Percentiles rank a stretch among this genome's conserved stretches.
phyloP scores from a whole-genome alignment of 2,329 filamentous ascomycete genomes.

The Verticillium klebahnii region DNA sequence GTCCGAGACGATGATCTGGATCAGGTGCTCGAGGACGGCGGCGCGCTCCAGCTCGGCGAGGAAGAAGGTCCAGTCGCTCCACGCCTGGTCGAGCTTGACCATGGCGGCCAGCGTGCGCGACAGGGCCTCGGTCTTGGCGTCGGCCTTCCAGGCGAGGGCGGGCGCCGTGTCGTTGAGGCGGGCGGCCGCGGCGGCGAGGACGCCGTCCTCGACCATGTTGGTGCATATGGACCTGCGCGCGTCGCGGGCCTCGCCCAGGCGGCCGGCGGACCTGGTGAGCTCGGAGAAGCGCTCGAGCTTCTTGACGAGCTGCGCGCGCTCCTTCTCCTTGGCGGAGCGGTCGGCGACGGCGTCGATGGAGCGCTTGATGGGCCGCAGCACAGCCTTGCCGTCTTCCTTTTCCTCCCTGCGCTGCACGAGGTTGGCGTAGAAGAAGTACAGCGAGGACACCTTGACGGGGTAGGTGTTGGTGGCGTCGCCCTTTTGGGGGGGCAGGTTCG shows the following conservation, averaged over 20 bases:
- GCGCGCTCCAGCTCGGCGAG: constrained; percentile 47
- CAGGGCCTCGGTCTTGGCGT: constrained; percentile 45
- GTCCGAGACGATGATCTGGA: constrained; percentile 42
- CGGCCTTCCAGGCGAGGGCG: constrained; percentile 46
- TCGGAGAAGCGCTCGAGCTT: constrained; percentile 67
- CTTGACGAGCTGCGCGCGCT: constrained; percentile 52
- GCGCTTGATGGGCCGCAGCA: constrained; percentile 54
- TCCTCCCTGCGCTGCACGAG: constrained; percentile 16
- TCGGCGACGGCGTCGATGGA: constrained; percentile 60
- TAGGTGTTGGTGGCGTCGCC: constrained; percentile 35
- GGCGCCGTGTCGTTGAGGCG: constrained; percentile 46
- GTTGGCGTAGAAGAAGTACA: constrained; percentile 60
- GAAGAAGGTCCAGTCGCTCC: constrained; percentile 51
- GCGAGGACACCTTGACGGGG: constrained; percentile 63
- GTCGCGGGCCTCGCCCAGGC: constrained; percentile 51
- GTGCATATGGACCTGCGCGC: constrained; percentile 58
- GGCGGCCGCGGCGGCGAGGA: constrained; percentile 47
- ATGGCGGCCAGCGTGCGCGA: constrained; percentile 56
- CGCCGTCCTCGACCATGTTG: constrained; percentile 54
- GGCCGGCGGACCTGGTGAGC: constrained; percentile 47
- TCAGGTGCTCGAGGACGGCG: constrained; percentile 56
- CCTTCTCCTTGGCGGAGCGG: constrained; percentile 48
- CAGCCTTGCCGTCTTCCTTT: constrained; percentile 33
- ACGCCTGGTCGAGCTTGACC: constrained; percentile 53
- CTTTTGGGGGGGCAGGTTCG: constrained; percentile 17